phyloP scores from a whole-genome alignment of 73 alveolate species.

The Tetrahymena thermophila region DNA sequence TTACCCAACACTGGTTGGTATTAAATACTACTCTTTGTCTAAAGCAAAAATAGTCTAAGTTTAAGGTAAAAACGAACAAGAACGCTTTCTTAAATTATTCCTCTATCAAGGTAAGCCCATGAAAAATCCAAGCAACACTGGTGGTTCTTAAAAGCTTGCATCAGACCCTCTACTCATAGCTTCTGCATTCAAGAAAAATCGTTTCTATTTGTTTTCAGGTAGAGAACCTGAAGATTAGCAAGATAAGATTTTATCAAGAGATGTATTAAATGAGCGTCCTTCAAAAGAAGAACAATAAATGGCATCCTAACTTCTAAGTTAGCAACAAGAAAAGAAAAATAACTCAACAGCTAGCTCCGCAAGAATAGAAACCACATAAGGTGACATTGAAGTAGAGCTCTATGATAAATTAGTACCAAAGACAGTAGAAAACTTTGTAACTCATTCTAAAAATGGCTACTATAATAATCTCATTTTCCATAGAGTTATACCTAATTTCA shows the following conservation, averaged over 20 bases:
- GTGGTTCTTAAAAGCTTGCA: constrained; percentile 44
- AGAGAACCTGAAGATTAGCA: constrained; percentile 39
- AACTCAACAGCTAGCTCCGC: constrained; percentile 21
- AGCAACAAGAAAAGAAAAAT: neutral
- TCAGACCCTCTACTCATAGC: constrained; percentile 69
- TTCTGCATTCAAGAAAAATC: constrained; percentile 57
- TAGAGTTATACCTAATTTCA: constrained; percentile 83
- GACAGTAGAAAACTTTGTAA: constrained; percentile 84
- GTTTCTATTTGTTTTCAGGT: constrained; percentile 26
- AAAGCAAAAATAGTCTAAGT: constrained; percentile 48
- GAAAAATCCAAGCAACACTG: constrained; percentile 63
- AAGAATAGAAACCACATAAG: constrained; percentile 69
- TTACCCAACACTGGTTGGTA: constrained; percentile 75
- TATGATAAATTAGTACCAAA: constrained; percentile 80
- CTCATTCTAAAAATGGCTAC: constrained; percentile 81
- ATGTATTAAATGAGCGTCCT: constrained; percentile 29
- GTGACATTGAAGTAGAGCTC: constrained; percentile 74
- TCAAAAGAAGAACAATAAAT: constrained; percentile 7
- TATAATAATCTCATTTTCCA: constrained; percentile 69
- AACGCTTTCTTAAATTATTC: constrained; percentile 61
- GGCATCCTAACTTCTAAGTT: constrained; percentile 5
- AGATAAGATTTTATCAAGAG: constrained; percentile 35
- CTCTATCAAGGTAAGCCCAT: constrained; percentile 79
- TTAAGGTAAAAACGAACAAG: constrained; percentile 77
- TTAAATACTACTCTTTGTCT: constrained; percentile 56